A percentile compares a stretch with the other conserved stretches of the same genome.
Conservation (phyloP, 2,329 filamentous ascomycete genomes). For the Cylindrodendrum hubeiense region DNA sequence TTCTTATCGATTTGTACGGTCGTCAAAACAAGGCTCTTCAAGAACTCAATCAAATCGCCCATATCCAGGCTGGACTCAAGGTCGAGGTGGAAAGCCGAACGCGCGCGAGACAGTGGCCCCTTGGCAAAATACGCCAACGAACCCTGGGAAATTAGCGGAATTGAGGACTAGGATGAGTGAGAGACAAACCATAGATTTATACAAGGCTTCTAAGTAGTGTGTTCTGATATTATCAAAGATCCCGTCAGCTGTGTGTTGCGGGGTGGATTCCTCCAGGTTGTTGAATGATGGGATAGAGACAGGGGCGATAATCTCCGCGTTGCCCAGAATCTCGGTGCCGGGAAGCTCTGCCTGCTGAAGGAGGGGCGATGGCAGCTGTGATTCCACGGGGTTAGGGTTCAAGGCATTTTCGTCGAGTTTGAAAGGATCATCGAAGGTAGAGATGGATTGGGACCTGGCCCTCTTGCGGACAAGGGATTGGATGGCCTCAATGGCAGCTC, state of each 20-base stretch:
- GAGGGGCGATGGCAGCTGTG: slow-evolving; percentile 37
- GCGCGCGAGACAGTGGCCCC: slow-evolving; percentile 80
- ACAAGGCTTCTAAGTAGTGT: slow-evolving; percentile 71
- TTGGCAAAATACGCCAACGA: slow-evolving; percentile 88
- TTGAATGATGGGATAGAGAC: background rate
- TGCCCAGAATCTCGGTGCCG: slow-evolving; percentile 4
- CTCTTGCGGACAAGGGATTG: slow-evolving; percentile 71
- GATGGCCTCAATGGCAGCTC: slow-evolving; percentile 72
- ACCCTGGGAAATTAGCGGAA: slow-evolving; percentile 59
- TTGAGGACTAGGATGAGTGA: slow-evolving; percentile 34
- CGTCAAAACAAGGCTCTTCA: slow-evolving; percentile 76
- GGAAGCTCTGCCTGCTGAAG: slow-evolving; percentile 34
- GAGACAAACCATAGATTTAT: slow-evolving; percentile 69
- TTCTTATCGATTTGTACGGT: slow-evolving; percentile 82
- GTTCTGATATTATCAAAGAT: slow-evolving; percentile 70
- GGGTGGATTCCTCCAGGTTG: slow-evolving; percentile 20
- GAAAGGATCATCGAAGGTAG: slow-evolving; percentile 47
- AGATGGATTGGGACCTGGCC: slow-evolving; percentile 58
- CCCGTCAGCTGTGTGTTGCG: slow-evolving; percentile 59
- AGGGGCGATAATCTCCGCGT: background rate
- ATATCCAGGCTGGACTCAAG: slow-evolving; percentile 71
- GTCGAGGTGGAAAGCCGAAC: slow-evolving; percentile 76
- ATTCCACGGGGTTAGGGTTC: slow-evolving; percentile 22
- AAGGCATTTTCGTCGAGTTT: slow-evolving; percentile 34
- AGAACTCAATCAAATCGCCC: slow-evolving; percentile 73